Conservation (phyloP, 139 green algal genomes). For the Chlorella sp. region DNA sequence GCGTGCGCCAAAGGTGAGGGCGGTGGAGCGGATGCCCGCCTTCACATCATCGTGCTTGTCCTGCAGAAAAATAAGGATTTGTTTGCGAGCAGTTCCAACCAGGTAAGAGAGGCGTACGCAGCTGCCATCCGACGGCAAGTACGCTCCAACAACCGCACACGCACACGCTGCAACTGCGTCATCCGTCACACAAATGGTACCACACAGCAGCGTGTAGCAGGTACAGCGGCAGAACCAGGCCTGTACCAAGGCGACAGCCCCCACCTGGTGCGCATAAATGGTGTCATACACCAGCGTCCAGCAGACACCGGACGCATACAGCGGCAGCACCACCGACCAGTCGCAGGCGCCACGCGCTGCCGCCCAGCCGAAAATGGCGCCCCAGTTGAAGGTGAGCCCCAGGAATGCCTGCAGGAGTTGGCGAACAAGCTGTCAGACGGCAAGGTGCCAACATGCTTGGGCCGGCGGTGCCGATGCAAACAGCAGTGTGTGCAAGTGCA, state of each 20-base stretch:
- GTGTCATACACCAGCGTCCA: conserved; percentile 99
- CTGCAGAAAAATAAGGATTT: conserved; percentile 50
- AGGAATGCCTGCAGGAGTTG: conserved; percentile 55
- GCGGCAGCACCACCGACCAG: conserved; percentile 77
- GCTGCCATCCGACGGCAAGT: no score
- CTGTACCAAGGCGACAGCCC: not conserved
- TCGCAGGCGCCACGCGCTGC: conserved; percentile 80
- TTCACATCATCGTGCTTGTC: conserved; percentile 91
- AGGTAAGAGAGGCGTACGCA: no score
- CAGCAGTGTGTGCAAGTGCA: not conserved
- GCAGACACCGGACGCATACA: conserved; percentile 82
- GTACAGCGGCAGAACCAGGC: not conserved
- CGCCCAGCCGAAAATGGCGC: conserved; percentile 91
- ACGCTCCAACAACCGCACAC: no score
- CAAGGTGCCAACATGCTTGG: not conserved
- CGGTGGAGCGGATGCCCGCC: conserved; percentile 93
- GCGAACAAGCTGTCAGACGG: not conserved
- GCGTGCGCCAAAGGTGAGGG: conserved; percentile 76
- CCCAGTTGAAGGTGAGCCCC: conserved; percentile 98
- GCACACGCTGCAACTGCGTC: no score
- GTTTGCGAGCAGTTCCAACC: no score
- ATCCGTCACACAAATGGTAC: no score
- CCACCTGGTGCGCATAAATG: conserved; percentile 96
- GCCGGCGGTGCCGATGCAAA: not conserved
- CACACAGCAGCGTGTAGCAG: not conserved